Conservation (phyloP, 2,329 filamentous ascomycete genomes). For the Ophiostoma sp. region DNA sequence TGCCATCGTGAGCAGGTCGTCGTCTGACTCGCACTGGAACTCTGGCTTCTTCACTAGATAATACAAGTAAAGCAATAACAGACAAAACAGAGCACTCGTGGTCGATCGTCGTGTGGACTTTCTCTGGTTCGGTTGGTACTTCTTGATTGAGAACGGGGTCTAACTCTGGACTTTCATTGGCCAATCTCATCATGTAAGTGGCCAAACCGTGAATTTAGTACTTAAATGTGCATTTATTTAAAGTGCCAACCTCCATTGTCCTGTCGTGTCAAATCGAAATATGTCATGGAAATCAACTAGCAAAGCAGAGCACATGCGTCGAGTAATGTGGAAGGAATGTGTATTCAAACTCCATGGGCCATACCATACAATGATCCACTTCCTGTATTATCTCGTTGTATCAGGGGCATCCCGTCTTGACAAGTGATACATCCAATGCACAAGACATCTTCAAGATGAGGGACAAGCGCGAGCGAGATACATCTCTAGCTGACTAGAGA, state of each 20-base stretch:
- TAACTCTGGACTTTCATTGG: not conserved
- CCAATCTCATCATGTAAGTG: not conserved
- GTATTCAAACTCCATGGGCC: no score
- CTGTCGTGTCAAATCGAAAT: not conserved
- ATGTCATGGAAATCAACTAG: not conserved
- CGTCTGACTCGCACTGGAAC: no score
- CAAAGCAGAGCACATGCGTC: constrained; percentile 5
- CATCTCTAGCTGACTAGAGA: no score
- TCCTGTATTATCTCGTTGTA: no score
- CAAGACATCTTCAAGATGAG: no score
- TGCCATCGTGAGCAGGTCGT: no score
- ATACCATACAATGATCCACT: no score
- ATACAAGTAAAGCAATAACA: no score
- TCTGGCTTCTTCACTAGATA: no score
- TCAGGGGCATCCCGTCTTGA: no score
- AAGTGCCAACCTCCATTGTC: not conserved
- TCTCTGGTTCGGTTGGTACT: constrained; percentile 2
- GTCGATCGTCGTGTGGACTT: not conserved
- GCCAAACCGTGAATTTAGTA: not conserved
- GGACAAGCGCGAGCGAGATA: no score
- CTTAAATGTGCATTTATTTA: not conserved
- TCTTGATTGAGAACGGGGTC: not conserved
- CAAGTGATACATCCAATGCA: no score
- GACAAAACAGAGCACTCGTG: not conserved
- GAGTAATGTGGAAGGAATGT: not conserved